Evolutionary conservation across 805 yeast genomes (phyloP).

Genomic region (Clavispora fructus): DNA sequence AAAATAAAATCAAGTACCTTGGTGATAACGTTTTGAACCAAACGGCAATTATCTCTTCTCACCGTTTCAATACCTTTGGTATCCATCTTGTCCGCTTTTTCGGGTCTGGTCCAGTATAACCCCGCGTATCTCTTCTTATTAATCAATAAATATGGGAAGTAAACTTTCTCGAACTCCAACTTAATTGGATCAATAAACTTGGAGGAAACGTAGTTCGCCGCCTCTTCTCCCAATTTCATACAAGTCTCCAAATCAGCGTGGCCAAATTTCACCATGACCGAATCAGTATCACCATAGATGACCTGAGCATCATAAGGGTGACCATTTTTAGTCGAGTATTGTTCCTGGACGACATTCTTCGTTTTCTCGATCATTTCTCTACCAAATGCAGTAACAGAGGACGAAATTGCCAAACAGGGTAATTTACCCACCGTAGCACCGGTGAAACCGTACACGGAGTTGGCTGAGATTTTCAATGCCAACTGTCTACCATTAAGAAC

Average conservation of each 20-base stretch:
- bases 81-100: constrained; percentile 94
- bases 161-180: constrained; percentile 93
- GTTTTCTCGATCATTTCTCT: constrained; percentile 95
- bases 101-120: constrained; percentile 87
- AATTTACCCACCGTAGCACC: constrained; percentile 98
- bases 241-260: constrained; percentile 70
- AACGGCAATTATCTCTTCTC: constrained; percentile 92
- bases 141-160: constrained; percentile 88
- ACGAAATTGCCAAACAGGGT: constrained; percentile 94
- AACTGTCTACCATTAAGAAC: constrained; percentile 96
- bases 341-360: constrained; percentile 75
- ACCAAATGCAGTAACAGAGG: constrained; percentile 93
- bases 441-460: constrained; percentile 97
- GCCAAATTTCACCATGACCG: constrained; percentile 98
- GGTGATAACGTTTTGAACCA: constrained; percentile 92
- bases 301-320: constrained; percentile 81
- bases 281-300: constrained; percentile 97
- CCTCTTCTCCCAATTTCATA: constrained; percentile 91
- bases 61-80: constrained; percentile 98
- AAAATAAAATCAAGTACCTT: constrained; percentile 79
- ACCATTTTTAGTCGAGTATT: constrained; percentile 78
- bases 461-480: constrained; percentile 94
- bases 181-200: constrained; percentile 82
- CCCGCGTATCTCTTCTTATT: constrained; percentile 98
- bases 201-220: constrained; percentile 81